Base-by-base conservation (phyloP, 768 basidiomycete genomes). In the Cytidiella melzeri region DNA sequence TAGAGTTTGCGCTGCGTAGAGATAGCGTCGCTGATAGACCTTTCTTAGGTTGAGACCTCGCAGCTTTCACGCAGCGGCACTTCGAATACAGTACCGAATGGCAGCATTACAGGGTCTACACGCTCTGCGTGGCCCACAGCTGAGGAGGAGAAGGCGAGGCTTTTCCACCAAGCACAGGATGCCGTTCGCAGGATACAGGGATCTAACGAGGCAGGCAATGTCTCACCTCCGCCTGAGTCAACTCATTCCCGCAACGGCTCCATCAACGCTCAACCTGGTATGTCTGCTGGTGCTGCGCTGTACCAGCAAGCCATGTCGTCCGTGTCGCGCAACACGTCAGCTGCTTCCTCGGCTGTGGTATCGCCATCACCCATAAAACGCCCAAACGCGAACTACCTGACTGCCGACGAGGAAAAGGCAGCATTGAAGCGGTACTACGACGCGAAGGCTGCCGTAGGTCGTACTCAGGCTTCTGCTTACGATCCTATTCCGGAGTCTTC, bases 391-490 rank as follows among this genome's bases (percentile, higher is more conserved):
- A 15, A 15, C 25, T 85, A 79, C 57, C 65, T 68, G 27, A 77
- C 80, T 18, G 87, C 87, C 0, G 83, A 81, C 52, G 76, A 86
- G 59, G 88, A 91, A 65, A 90, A 90, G 60, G 83, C 77, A 2
- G 82, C 82, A 20, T 60, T 89, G 48, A 72, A 62, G 55, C 70
- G 80, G 51, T 91, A 87, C 60, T 73, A 83, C 25, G 79, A 86
- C 44, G 87, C 87, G 0, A 86, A 80, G 61, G 69, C 70, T 41
- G 87, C 87, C 5, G 87, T 88, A 13, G 79, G 79, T 38, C 73
- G 79, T 18, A 77, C 72, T 3, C 83, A 86, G 50, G 49, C 52
- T 40, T 46, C 55, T 6, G 55, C 57, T 25, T 27, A n/a, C 26
- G 11, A 12, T 18, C 23, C 47, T 38, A 39, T 39, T 38, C 19